Percentiles rank a stretch among this genome's conserved stretches.
Evolutionary conservation across 257 asterid species (phyloP).

Genomic region (Leptodermis oblonga): DNA sequence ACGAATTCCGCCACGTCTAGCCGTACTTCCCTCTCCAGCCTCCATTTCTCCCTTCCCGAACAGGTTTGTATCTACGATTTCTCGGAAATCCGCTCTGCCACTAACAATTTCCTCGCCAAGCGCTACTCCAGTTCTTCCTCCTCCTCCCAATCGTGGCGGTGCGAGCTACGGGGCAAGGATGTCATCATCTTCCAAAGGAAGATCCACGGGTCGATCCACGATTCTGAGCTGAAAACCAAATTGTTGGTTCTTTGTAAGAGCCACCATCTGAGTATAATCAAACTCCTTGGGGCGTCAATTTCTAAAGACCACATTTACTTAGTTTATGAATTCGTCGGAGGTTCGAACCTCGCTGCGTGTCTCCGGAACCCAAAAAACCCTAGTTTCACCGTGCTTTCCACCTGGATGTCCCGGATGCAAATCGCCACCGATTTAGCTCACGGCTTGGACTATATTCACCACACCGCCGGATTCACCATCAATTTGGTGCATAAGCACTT

Average conservation of each 20-base stretch:
- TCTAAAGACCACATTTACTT: slow-evolving; percentile 73
- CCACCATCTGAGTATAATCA: slow-evolving; percentile 70
- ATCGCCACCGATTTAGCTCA: slow-evolving; percentile 82
- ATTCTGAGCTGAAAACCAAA: slow-evolving; percentile 40
- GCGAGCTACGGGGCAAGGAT: slow-evolving; percentile 54
- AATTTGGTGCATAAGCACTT: slow-evolving; percentile 80
- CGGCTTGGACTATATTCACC: slow-evolving; percentile 84
- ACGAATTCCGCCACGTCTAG: slow-evolving; percentile 55
- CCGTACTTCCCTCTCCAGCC: slow-evolving; percentile 50
- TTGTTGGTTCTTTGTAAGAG: slow-evolving; percentile 56
- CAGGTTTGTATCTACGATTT: slow-evolving; percentile 58
- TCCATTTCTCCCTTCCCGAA: slow-evolving; percentile 60
- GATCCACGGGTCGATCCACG: slow-evolving; percentile 42
- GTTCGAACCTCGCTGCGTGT: slow-evolving; percentile 60
- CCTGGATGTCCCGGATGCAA: slow-evolving; percentile 89
- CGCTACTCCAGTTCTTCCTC: slow-evolving; percentile 69
- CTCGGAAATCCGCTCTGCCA: slow-evolving; percentile 83
- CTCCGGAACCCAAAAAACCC: slow-evolving; percentile 63
- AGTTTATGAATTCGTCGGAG: slow-evolving; percentile 64
- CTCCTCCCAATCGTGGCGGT: slow-evolving; percentile 91
- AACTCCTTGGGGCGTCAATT: slow-evolving; percentile 67
- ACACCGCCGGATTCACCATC: slow-evolving; percentile 61
- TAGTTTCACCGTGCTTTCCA: slow-evolving; percentile 68
- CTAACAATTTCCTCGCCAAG: slow-evolving; percentile 80
- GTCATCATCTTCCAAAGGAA: slow-evolving; percentile 74